Evolutionary conservation across 1,139 yeast species (phyloP).

Genomic region (Yamadazyma triangularis): DNA sequence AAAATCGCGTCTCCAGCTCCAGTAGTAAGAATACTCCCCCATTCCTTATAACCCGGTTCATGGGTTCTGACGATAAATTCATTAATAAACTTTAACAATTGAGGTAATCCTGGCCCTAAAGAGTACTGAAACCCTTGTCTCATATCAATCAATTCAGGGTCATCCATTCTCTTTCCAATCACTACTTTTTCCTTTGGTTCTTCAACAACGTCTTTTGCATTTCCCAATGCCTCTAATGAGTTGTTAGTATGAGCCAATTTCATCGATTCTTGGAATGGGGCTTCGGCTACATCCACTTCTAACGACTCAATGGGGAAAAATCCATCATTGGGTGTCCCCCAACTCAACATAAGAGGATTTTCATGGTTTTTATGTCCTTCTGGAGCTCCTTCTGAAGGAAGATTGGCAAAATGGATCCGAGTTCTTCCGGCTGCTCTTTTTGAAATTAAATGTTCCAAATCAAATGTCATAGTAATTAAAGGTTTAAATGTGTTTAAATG

Average conservation of each 20-base stretch:
- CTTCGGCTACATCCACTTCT: constrained; percentile 39
- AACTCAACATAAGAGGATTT: constrained; percentile 44
- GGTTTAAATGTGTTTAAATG: too few species aligned
- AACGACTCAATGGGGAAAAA: constrained; percentile 56
- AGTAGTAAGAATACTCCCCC: constrained; percentile 51
- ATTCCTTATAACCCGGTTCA: constrained; percentile 48
- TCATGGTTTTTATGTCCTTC: constrained; percentile 39
- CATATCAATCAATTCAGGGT: constrained; percentile 32
- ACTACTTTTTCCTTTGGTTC: constrained; percentile 13
- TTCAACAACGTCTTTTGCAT: constrained; percentile 6
- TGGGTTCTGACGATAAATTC: constrained; percentile 41
- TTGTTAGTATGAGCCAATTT: constrained; percentile 18
- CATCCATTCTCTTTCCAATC: constrained; percentile 19
- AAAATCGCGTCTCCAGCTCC: constrained; percentile 72
- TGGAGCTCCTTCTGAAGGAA: constrained; percentile 26
- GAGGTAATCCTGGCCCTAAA: constrained; percentile 37
- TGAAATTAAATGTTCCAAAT: constrained; percentile 22
- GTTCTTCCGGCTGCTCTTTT: constrained; percentile 25
- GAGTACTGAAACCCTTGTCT: constrained; percentile 50
- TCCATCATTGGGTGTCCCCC: constrained; percentile 57
- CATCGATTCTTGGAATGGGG: constrained; percentile 34
- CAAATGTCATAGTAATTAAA: too few species aligned
- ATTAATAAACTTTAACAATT: constrained; percentile 36
- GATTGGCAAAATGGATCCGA: constrained; percentile 19
- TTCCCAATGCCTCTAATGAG: constrained; percentile 15